Percentiles rank a stretch among this genome's conserved stretches.
These are phyloP conservation scores for Russula sp. DNA, from an alignment of 768 basidiomycete genomes.

Conservation along the genomic window DNA sequence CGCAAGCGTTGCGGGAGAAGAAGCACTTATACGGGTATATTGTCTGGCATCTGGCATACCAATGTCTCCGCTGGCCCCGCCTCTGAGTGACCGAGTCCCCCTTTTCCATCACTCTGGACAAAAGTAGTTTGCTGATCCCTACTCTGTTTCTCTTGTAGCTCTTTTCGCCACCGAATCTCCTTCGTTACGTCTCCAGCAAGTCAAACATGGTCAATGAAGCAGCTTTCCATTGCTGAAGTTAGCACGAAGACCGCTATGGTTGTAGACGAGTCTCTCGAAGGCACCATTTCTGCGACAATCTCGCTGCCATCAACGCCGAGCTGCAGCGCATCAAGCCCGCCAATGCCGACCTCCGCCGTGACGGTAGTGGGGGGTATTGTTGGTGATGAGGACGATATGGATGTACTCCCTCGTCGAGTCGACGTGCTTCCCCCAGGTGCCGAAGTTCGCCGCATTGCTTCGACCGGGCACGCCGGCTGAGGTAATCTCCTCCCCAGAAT, in stretches of 20 bases:
- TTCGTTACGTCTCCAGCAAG: conserved; percentile 60
- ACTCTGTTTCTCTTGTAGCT: conserved; percentile 39
- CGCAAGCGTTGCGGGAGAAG: neutral
- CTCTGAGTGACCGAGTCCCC: no score
- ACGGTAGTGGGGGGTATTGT: conserved; percentile 5
- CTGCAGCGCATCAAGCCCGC: conserved; percentile 50
- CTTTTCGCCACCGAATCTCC: conserved; percentile 59
- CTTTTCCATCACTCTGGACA: neutral
- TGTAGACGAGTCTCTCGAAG: conserved; percentile 76
- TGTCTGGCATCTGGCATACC: neutral
- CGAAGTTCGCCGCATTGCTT: conserved; percentile 79
- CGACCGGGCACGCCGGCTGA: conserved; percentile 76
- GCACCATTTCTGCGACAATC: conserved; percentile 82
- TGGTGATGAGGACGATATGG: conserved; percentile 76
- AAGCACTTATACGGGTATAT: neutral
- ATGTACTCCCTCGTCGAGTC: conserved; percentile 68
- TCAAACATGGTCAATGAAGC: conserved; percentile 68
- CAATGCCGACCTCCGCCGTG: conserved; percentile 2
- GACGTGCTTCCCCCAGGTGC: conserved; percentile 69
- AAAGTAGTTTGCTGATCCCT: neutral
- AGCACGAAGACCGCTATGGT: conserved; percentile 75
- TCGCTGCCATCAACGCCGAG: conserved; percentile 76
- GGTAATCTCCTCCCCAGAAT: conserved; percentile 84
- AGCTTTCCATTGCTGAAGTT: conserved; percentile 75
- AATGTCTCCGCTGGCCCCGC: no score